A percentile compares a stretch with the other conserved stretches of the same genome.
phyloP scores from a whole-genome alignment of 352 stramenopile genomes.

The Pythium folliculosum region DNA sequence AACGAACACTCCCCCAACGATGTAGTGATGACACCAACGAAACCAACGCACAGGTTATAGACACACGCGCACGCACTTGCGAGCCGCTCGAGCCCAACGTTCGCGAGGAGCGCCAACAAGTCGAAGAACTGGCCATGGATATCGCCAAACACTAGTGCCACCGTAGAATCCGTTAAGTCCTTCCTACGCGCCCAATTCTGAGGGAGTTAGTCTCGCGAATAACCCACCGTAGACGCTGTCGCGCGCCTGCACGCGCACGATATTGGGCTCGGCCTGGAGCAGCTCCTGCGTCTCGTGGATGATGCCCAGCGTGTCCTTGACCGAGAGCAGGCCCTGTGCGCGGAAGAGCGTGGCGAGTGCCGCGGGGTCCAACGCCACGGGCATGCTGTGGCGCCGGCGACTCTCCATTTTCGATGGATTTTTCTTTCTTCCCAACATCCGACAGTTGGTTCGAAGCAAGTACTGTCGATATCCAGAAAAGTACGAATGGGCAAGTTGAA shows the following conservation, averaged over 20 bases:
- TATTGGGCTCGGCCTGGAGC: conserved; percentile 62
- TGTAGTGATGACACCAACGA: too few relatives aligned
- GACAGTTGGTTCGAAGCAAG: neutral
- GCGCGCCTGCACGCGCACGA: conserved; percentile 42
- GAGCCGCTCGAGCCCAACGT: conserved; percentile 39
- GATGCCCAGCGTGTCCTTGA: conserved; percentile 56
- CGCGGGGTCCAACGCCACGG: conserved; percentile 41
- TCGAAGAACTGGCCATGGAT: conserved; percentile 92
- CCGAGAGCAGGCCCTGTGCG: conserved; percentile 52
- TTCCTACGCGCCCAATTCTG: neutral
- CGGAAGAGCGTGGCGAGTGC: conserved; percentile 56
- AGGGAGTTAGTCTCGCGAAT: neutral
- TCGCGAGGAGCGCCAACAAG: conserved; percentile 77
- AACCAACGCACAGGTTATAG: too few relatives aligned
- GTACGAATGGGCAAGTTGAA: conserved; percentile 32
- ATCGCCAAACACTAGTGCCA: conserved; percentile 78
- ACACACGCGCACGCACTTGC: conserved; percentile 28
- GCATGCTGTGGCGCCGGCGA: conserved; percentile 30
- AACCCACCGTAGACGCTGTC: conserved; percentile 35
- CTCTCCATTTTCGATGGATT: conserved; percentile 29
- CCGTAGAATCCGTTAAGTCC: conserved; percentile 17
- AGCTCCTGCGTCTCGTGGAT: conserved; percentile 71
- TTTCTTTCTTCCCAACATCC: neutral
- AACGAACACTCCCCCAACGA: too few relatives aligned
- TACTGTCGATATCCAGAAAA: conserved; percentile 20